Base-by-base conservation (phyloP, 768 basidiomycete genomes). In the Daedaleopsis nitida region DNA sequence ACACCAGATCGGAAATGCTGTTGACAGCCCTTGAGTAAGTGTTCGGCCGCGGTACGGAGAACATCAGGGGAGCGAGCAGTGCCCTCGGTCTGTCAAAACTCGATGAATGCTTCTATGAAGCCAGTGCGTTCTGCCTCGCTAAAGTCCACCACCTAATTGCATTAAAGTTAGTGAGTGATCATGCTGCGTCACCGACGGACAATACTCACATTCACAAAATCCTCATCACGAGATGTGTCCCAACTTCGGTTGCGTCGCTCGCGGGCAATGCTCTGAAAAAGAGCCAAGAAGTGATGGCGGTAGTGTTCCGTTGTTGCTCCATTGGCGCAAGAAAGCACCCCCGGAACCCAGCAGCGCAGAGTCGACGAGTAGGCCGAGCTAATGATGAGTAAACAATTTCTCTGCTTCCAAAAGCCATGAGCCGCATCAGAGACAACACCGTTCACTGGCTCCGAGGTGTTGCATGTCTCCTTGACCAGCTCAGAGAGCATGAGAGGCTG, bases 351-450 rank as follows among this genome's bases (percentile, higher is more conserved):
- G 16, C 69, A 68, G 6, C 57, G 58, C 4, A 77, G 66, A 8
- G 61, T 55, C 0, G 59, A 65, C 16, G 67, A 74, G 52, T 73
- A 77, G 0, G 64, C 59, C 0, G 74, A 77, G 2, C 65, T 69
- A 13, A 76, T 64, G 58, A 78, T 73, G 17, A 77, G 71, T 1
- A 77, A 55, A 8, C 62, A 59, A 16, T 70, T 73, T 1, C 62
- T 58, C 5, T 70, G 67, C n/a, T 39, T 52, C 70, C 74, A 78
- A 57, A 62, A 78, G 12, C 73, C 71, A 64, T 78, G 76, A 11
- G 75, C 74, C 0, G 71, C 76, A 66, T 77, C 75, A 23, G 70
- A 73, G 27, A 77, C 70, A 19, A 73, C 52, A 0, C 77, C 76
- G 65, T 77, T 76, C 19, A 77, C 58, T 3, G 76, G 47, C 34